Evolutionary conservation across 1,284 basidiomycete genomes (phyloP).

Genomic region (Irpex rosettiformis): DNA sequence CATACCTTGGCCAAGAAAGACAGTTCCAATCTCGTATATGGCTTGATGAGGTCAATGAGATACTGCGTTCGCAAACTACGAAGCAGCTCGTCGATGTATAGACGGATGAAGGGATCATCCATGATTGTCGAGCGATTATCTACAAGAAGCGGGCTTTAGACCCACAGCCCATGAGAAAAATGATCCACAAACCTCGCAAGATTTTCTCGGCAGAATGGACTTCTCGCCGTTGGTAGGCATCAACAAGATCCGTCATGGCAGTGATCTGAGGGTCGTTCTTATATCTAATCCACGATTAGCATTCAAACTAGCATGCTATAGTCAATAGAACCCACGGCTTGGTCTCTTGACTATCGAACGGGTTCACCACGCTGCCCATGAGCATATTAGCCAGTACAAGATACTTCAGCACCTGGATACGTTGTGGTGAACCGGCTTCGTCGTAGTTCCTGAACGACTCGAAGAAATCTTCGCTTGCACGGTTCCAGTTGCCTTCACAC

Average conservation of each 20-base stretch:
- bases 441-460: slow-evolving; percentile 99
- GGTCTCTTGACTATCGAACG: slow-evolving; percentile 99
- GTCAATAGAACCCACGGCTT: slow-evolving; percentile 68
- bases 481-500: slow-evolving; percentile 84
- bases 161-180: slow-evolving; percentile 2
- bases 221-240: slow-evolving; percentile 94
- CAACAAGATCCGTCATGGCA: slow-evolving; percentile 96
- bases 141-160: slow-evolving; percentile 28
- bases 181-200: slow-evolving; percentile 59
- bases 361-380: slow-evolving; percentile 97
- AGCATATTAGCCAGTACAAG: slow-evolving; percentile 98
- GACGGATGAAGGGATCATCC: slow-evolving; percentile 90
- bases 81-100: slow-evolving; percentile 93
- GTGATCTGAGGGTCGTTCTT: slow-evolving; percentile 96
- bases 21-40: slow-evolving; percentile 91
- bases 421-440: slow-evolving; percentile 93
- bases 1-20: slow-evolving; percentile 85
- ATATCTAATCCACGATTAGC: slow-evolving; percentile 52
- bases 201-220: slow-evolving; percentile 97
- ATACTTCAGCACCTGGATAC: slow-evolving; percentile 98
- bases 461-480: slow-evolving; percentile 97
- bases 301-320: neutral
- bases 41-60: slow-evolving; percentile 96
- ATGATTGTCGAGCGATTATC: slow-evolving; percentile 94
- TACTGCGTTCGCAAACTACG: slow-evolving; percentile 93